Evolutionary conservation across 495 filamentous ascomycete species (phyloP), one percentile per base, ranked within the genome.

Genomic region (Penicillium roqueforti): DNA sequence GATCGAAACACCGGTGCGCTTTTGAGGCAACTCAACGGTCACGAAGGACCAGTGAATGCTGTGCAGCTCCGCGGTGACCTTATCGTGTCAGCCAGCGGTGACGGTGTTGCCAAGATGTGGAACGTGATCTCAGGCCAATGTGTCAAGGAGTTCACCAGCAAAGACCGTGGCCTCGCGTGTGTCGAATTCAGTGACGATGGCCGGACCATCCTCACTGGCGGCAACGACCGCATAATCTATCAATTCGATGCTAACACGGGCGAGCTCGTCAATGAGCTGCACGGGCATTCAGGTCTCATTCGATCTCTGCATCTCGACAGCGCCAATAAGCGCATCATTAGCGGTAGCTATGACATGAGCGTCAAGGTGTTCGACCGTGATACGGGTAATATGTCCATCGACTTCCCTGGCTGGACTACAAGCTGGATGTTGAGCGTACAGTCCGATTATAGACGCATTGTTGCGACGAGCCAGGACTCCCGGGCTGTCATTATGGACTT

Each of bases 371-470:
- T 87, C 67, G 88, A 96, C 59, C 82, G 90, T 59, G 81, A 85
- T 42, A 83, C 82, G 4, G 91, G 91, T 26, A 75, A 83, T 42
- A 73, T 85, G 36, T 78, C 89, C 28, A 79, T 91, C 45, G 82
- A 88, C 54, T 88, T 96, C 56, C 87, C 88, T 16, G 84, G 87
- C 49, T 97, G 90, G 89, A 93, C 95, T 36, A 86, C 86, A 14
- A 95, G 90, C 62, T 97, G 95, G 95, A 95, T 97, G 60, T 71
- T 98, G 38, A 89, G 87, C 55, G 93, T 95, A 23, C 96, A 97
- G 73, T 87, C 87, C 29, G 93, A 98, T 68, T 97, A 97, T 67
- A 78, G 92, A 43, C 81, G 93, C 32, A 91, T 98, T 52, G 86
- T 98, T 40, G 89, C 88, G 51, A 95, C 95, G 0, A 92, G 89